Evolutionary conservation across 2,329 filamentous ascomycete species (phyloP), one percentile per base, ranked within the genome.

Genomic region (Hypomyces perniciosus): DNA sequence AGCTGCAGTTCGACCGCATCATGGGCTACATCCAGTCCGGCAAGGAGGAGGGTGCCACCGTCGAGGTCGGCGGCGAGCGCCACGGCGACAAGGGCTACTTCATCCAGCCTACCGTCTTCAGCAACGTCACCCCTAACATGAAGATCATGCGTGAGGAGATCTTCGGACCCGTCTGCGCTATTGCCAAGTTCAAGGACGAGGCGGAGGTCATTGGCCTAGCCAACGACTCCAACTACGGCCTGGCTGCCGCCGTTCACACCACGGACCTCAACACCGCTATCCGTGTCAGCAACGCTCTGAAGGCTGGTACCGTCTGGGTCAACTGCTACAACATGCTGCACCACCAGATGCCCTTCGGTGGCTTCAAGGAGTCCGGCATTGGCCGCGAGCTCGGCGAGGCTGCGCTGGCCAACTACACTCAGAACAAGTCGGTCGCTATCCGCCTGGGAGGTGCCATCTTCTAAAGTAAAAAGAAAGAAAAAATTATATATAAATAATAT

Each of bases 71-170:
- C 48, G 70, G 70, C 41, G 64, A 65, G 54, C 65, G 68, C 60
- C 85, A 85, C 70, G 88, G 88, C 54, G 66, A 77, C 65, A 84
- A 90, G 78, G 88, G 88, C 56, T 95, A 88, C 81, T 95, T 92
- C 77, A 92, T 95, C 71, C 76, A 92, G 77, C 90, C 90, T 38
- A 95, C 90, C 64, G 89, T 95, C 75, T 95, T 95, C 79, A 84
- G 81, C 70, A 84, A 90, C 65, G 89, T 93, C 59, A 81, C 75
- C 45, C 72, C 83, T 59, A 81, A 92, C 70, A 95, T 93, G 88
- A 91, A 88, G 81, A 93, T 95, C 65, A 84, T 90, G 74, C 81
- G 89, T 70, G 88, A 95, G 74, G 90, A 95, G 75, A 93, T 95
- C 68, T 95, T 95, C 68, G 90, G 90, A 57, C 90, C 90, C 53